Evolutionary conservation across 306 rosid species (phyloP).

Genomic region (Cucurbita pepo): DNA sequence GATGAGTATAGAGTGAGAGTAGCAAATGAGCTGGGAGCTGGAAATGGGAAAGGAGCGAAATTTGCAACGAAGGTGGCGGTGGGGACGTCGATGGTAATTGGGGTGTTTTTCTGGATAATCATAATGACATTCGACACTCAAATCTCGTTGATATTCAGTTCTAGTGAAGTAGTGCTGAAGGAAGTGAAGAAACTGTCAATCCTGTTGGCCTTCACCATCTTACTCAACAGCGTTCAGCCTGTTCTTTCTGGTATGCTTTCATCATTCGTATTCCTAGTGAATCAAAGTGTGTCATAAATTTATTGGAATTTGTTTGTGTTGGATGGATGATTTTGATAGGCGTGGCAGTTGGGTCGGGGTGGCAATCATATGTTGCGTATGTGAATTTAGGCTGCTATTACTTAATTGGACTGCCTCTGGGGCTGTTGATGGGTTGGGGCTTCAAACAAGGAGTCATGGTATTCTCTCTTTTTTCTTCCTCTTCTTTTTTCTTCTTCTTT

Average conservation of each 20-base stretch:
- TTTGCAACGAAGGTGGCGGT: slow-evolving; percentile 63
- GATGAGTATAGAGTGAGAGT: slow-evolving; percentile 49
- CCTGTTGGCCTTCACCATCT: slow-evolving; percentile 54
- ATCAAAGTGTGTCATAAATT: no score
- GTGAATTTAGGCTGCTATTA: slow-evolving; percentile 77
- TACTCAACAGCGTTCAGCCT: slow-evolving; percentile 70
- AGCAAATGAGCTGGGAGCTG: slow-evolving; percentile 79
- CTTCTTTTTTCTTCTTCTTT: no score
- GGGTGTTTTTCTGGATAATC: slow-evolving; percentile 47
- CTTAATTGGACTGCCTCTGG: slow-evolving; percentile 60
- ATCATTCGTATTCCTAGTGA: no score
- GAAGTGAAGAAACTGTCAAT: slow-evolving; percentile 39
- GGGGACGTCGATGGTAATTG: slow-evolving; percentile 35
- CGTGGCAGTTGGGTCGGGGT: slow-evolving; percentile 85
- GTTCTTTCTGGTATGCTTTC: slow-evolving; percentile 43
- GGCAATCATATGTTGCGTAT: slow-evolving; percentile 82
- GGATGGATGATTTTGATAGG: slow-evolving; percentile 16
- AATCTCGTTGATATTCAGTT: slow-evolving; percentile 38
- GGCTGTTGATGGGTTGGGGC: slow-evolving; percentile 50
- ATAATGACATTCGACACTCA: slow-evolving; percentile 28
- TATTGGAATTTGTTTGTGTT: no score
- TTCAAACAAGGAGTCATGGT: slow-evolving; percentile 67
- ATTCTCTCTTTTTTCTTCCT: not conserved
- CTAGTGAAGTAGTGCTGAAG: slow-evolving; percentile 36
- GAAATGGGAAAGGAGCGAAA: slow-evolving; percentile 62